Conservation (phyloP, 2,329 filamentous ascomycete genomes). For the Diaporthe australafricana region DNA sequence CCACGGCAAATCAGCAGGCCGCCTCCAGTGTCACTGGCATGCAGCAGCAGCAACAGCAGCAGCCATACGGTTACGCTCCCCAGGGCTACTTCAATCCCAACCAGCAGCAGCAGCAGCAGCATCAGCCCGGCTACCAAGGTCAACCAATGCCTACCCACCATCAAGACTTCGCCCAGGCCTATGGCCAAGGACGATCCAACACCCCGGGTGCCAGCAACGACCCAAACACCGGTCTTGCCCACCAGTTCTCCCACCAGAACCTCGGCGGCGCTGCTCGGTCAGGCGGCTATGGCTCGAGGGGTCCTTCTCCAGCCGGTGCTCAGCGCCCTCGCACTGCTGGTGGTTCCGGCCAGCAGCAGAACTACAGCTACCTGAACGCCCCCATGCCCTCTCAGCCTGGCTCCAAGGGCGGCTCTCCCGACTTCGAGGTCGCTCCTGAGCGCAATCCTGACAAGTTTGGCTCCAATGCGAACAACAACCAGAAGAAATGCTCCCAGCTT, state of each 20-base stretch:
- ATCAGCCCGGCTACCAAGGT: conserved; percentile 49
- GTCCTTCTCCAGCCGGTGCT: conserved; percentile 67
- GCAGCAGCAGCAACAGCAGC: conserved; percentile 57
- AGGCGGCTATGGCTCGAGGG: conserved; percentile 76
- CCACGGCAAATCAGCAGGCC: conserved; percentile 51
- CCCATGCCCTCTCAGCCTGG: conserved; percentile 70
- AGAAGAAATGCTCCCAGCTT: conserved; percentile 76
- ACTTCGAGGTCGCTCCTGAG: conserved; percentile 84
- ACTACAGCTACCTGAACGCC: conserved; percentile 76
- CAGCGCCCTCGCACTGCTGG: conserved; percentile 89
- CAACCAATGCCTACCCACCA: conserved; percentile 55
- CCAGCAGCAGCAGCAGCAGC: conserved; percentile 59
- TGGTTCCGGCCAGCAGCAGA: conserved; percentile 69
- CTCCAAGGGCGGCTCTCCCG: conserved; percentile 67
- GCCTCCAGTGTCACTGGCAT: conserved; percentile 59
- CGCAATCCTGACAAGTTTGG: conserved; percentile 86
- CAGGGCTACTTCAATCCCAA: conserved; percentile 72
- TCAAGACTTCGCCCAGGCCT: conserved; percentile 53
- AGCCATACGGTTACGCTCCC: conserved; percentile 57
- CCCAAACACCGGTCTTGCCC: conserved; percentile 88
- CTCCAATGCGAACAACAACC: conserved; percentile 73
- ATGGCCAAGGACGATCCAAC: conserved; percentile 62
- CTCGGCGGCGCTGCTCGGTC: conserved; percentile 79
- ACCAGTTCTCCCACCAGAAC: conserved; percentile 98
- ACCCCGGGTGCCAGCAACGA: conserved; percentile 76